phyloP scores from a whole-genome alignment of 176 grass and related monocot genomes.

The Bonia amplexicaulis region DNA sequence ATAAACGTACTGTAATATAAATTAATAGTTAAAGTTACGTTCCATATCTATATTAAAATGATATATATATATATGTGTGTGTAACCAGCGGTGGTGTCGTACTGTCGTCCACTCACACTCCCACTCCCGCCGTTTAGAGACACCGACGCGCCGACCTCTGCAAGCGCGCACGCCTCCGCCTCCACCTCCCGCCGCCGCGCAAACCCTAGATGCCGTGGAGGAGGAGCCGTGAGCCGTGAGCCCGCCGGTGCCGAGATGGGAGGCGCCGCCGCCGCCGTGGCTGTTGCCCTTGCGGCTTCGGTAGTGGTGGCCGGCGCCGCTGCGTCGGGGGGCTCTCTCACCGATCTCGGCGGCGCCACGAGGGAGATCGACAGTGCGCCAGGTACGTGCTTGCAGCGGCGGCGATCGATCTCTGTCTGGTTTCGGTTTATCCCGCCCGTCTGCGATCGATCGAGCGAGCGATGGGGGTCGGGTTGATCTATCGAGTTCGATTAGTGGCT shows the following conservation, averaged over 20 bases:
- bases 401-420: neutral
- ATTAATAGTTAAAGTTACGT: no score
- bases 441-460: neutral
- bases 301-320: neutral
- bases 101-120: constrained; percentile 10
- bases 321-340: constrained; percentile 8
- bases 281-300: neutral
- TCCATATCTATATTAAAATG: no score
- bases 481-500: neutral
- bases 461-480: neutral
- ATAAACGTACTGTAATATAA: no score
- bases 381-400: constrained; percentile 9
- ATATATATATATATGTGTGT: no score
- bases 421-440: neutral
- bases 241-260: neutral
- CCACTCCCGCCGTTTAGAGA: neutral
- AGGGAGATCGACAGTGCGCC: constrained; percentile 39
- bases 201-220: neutral
- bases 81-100: neutral
- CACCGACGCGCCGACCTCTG: neutral
- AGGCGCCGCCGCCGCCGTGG: neutral
- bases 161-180: neutral
- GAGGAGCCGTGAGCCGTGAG: neutral
- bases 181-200: neutral
- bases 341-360: constrained; percentile 26